Evolutionary conservation across 768 basidiomycete species (phyloP).

Genomic region (Amyloporia xantha): DNA sequence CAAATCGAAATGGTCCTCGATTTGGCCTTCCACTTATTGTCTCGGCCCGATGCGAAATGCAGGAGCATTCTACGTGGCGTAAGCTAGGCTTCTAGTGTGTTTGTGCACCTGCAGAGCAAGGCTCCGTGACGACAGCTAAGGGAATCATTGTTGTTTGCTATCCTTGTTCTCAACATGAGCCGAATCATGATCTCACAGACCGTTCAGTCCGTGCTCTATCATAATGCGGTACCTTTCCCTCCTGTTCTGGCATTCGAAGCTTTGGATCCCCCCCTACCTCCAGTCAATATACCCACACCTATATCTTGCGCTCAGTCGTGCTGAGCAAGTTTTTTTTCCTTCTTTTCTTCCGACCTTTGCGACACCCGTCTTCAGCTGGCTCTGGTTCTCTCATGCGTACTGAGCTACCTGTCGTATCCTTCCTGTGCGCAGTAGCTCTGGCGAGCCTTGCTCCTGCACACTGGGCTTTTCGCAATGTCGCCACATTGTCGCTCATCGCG

Average conservation of each 20-base stretch:
- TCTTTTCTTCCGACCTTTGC: not conserved
- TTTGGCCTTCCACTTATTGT: constrained; percentile 7
- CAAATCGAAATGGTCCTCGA: too few relatives aligned
- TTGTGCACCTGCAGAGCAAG: not conserved
- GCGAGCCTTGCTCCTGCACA: constrained; percentile 21
- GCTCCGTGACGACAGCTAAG: not conserved
- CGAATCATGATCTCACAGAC: not conserved
- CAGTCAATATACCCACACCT: not conserved
- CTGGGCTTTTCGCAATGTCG: constrained; percentile 24
- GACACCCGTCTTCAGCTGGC: not conserved
- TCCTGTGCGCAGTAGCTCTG: constrained; percentile 20
- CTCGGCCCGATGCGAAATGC: not conserved
- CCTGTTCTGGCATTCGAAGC: not conserved
- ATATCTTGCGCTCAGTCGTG: not conserved
- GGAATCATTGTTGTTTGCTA: not conserved
- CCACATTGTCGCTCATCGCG: constrained; percentile 23
- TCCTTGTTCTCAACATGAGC: not conserved
- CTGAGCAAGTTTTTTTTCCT: not conserved
- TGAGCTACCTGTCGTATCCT: constrained; percentile 24
- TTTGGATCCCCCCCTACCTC: not conserved
- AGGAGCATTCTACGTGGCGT: not conserved
- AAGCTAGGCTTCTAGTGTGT: constrained; percentile 1
- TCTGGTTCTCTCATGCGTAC: constrained; percentile 13
- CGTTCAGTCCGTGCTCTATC: not conserved
- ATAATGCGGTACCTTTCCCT: not conserved